Evolutionary conservation across 1,284 basidiomycete genomes (phyloP), one percentile per base, ranked within the genome.

Genomic region (Leccinum insolens): DNA sequence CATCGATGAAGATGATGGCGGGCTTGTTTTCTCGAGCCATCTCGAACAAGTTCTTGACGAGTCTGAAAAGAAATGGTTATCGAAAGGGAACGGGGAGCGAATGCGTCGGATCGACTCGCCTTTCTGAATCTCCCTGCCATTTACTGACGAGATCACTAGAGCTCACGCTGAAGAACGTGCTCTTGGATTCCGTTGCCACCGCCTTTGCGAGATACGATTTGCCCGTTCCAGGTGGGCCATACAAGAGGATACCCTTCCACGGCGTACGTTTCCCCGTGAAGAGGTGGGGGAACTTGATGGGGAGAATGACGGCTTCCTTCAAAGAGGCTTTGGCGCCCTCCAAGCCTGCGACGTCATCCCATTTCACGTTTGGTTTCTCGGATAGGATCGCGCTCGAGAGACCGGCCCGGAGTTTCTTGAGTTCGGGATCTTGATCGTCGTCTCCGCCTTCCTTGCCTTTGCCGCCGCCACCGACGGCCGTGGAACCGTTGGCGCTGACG

Each of bases 41-140:
- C 72, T 95, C 90, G 78, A 99, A 99, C 52, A 99, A 86, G 78
- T 99, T 95, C 80, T 96, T 97, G 63, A 99, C 97, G 70, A 99
- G 85, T 75, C 96, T 97, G 49, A 46, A 61, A 31, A 17, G 49
- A 9, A 25, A 31, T 41, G 25, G 31, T 49, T 12, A 44, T 52
- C 39, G 12, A 55, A 31, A 12, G 60, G 28, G 59, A 14, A 31
- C 17, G 22, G 4, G 3, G 14, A 14, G 11, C 63, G 62, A 22
- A 52, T 52, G 49, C 12, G 12, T 70, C 64, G 55, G 61, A 15
- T 63, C 28, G 28, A 80, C 89, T 77, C 70, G 95, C 95, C 95
- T 85, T 82, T 99, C 97, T 22, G 94, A 96, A 81, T 99, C 97
- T 72, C 97, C 97, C 85, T 99, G 98, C 97, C 97, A 99, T 81